phyloP scores from a whole-genome alignment of 1,139 yeast genomes.

The Insectozyma bohioensis region DNA sequence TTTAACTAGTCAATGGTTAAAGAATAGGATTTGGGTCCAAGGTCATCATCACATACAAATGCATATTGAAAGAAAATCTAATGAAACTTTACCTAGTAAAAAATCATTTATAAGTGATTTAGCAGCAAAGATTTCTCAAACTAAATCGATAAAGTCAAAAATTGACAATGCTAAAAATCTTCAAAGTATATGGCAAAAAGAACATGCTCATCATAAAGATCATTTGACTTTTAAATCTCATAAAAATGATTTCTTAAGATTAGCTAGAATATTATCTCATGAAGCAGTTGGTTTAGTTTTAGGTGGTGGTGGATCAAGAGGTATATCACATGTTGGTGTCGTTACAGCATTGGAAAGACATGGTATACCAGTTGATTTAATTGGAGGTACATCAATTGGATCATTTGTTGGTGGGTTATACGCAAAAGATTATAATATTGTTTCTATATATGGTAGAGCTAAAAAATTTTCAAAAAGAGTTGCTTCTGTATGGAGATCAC shows the following conservation, averaged over 20 bases:
- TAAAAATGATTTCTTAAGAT: conserved; percentile 83
- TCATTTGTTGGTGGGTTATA: conserved; percentile 94
- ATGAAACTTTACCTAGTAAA: conserved; percentile 15
- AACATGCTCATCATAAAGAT: conserved; percentile 15
- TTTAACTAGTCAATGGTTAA: conserved; percentile 80
- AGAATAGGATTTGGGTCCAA: conserved; percentile 84
- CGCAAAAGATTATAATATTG: conserved; percentile 88
- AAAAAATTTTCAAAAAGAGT: conserved; percentile 83
- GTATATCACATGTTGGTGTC: conserved; percentile 88
- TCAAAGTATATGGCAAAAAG: conserved; percentile 16
- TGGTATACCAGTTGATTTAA: conserved; percentile 89
- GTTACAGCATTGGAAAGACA: conserved; percentile 90
- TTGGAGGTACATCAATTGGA: conserved; percentile 97
- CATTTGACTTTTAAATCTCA: conserved; percentile 55
- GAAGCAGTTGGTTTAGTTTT: conserved; percentile 91
- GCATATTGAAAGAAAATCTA: conserved; percentile 30
- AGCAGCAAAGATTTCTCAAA: conserved; percentile 36
- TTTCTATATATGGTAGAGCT: conserved; percentile 86
- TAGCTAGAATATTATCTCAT: conserved; percentile 87
- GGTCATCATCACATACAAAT: conserved; percentile 89
- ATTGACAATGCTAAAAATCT: conserved; percentile 37
- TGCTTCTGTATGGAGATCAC: conserved; percentile 82
- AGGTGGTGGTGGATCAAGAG: conserved; percentile 99
- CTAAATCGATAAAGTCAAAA: conserved; percentile 31
- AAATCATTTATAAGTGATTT: conserved; percentile 34